Evolutionary conservation across 1,139 yeast genomes (phyloP), one percentile per base, ranked within the genome.

Genomic region (Diutina neorugosa): DNA sequence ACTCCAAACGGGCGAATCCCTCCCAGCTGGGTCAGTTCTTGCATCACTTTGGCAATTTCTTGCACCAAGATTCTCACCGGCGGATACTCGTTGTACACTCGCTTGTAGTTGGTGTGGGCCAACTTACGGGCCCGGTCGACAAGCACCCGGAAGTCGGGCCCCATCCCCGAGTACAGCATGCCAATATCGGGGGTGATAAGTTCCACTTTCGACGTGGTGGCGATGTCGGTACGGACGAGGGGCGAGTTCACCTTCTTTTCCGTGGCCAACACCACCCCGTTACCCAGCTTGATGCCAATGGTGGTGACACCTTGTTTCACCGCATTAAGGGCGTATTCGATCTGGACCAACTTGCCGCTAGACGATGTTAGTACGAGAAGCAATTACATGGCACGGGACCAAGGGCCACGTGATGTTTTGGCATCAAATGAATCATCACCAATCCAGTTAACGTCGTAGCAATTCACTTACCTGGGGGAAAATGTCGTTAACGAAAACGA

Each of bases 1-100:
- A 94, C 98, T 55, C 99, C 99, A 67, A 84, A 93, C 20, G 99
- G 99, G 66, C 99, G 81, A 58, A 93, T 96, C 66, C 98, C 99
- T 55, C 98, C 98, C 52, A 91, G 84, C 68, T 94, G 99, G 1
- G 99, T 94, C 25, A 96, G 93, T 69, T 93, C 97, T 70, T 94
- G 99, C 89, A 94, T 94, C 54, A 90, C 86, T 65, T 87, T 86
- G 55, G 98, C 98, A 58, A 94, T 82, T 65, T 93, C 97, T 60
- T 93, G 91, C 25, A 93, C 98, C 63, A 94, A 76, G 60, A 93
- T 86, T 65, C 89, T 86, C 5, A 96, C 95, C 50, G 98, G 98
- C 6, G 98, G 98, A 67, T 93, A 88, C 69, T 93, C 98, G 66
- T 93, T 91, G 71, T 93, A 94, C 58, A 91, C 77, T 65, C 96